Evolutionary conservation across 2,329 filamentous ascomycete genomes (phyloP).

Genomic region (Hypoxylon sp.): DNA sequence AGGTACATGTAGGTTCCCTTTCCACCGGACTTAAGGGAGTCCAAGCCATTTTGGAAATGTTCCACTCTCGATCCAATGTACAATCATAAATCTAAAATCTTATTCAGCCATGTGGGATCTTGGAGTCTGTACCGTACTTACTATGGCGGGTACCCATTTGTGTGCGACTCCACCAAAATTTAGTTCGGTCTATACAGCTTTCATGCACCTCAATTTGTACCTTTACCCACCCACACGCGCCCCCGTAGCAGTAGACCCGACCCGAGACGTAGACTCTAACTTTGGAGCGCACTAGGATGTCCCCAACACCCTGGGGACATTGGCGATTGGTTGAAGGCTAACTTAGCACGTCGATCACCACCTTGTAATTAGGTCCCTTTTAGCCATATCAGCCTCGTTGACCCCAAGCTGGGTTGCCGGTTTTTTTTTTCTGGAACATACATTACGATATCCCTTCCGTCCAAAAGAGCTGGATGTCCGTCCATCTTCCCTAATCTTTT

Average conservation of each 20-base stretch:
- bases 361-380: conserved; percentile 40
- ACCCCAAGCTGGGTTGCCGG: conserved; percentile 21
- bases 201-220: conserved; percentile 22
- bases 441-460: conserved; percentile 41
- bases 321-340: conserved; percentile 34
- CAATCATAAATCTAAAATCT: conserved; percentile 31
- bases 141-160: conserved; percentile 31
- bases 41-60: conserved; percentile 31
- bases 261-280: conserved; percentile 43
- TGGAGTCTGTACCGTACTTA: conserved; percentile 37
- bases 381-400: conserved; percentile 48
- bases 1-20: no score
- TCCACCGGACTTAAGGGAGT: conserved; percentile 35
- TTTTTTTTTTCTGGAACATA: conserved; percentile 28
- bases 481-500: conserved; percentile 24
- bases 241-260: conserved; percentile 40
- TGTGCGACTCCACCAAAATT: conserved; percentile 12
- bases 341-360: conserved; percentile 39
- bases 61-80: conserved; percentile 30
- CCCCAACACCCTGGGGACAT: conserved; percentile 42
- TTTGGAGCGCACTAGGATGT: conserved; percentile 40
- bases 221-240: conserved; percentile 31
- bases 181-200: conserved; percentile 3
- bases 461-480: conserved; percentile 32
- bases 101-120: conserved; percentile 33